Evolutionary conservation across 352 stramenopile genomes (phyloP).

Genomic region (Phytophthora pistaciae): DNA sequence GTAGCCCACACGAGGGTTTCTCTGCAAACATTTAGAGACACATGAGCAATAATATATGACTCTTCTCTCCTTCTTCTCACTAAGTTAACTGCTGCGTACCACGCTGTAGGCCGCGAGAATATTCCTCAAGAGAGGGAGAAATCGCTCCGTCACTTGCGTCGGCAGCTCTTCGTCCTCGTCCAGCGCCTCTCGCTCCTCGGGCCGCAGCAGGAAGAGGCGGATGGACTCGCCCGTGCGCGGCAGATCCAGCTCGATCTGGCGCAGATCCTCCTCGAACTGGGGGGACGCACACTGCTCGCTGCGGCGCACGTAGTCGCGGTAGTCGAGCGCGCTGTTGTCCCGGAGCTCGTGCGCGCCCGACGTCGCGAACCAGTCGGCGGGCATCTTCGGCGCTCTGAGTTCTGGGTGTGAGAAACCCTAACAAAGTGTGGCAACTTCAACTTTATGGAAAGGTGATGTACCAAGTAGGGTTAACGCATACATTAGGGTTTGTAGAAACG

Average conservation of each 20-base stretch:
- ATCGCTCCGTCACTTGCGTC: slow-evolving; percentile 30
- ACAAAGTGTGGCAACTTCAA: slow-evolving; percentile 24
- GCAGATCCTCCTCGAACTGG: slow-evolving; percentile 64
- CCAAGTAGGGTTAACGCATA: background rate
- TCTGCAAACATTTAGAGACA: slow-evolving; percentile 25
- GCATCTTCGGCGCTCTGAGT: slow-evolving; percentile 25
- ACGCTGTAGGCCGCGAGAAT: slow-evolving; percentile 72
- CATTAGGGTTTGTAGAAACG: slow-evolving; percentile 12
- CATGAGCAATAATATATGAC: background rate
- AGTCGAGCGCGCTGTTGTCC: slow-evolving; percentile 43
- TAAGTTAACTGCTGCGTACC: background rate
- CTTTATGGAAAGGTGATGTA: slow-evolving; percentile 7
- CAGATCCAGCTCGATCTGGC: slow-evolving; percentile 80
- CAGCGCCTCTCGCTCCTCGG: slow-evolving; percentile 16
- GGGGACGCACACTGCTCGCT: slow-evolving; percentile 29
- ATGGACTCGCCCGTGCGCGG: slow-evolving; percentile 64
- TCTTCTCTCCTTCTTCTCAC: background rate
- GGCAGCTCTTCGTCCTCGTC: slow-evolving; percentile 33
- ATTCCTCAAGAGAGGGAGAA: slow-evolving; percentile 53
- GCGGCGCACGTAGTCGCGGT: slow-evolving; percentile 51
- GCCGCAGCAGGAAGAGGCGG: slow-evolving; percentile 55
- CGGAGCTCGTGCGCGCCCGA: slow-evolving; percentile 52
- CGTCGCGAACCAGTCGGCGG: slow-evolving; percentile 52
- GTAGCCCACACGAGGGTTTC: slow-evolving; percentile 78
- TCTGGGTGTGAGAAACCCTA: slow-evolving; percentile 2